phyloP scores from a whole-genome alignment of 2,329 filamentous ascomycete species.

The Atkinsonella texensis region DNA sequence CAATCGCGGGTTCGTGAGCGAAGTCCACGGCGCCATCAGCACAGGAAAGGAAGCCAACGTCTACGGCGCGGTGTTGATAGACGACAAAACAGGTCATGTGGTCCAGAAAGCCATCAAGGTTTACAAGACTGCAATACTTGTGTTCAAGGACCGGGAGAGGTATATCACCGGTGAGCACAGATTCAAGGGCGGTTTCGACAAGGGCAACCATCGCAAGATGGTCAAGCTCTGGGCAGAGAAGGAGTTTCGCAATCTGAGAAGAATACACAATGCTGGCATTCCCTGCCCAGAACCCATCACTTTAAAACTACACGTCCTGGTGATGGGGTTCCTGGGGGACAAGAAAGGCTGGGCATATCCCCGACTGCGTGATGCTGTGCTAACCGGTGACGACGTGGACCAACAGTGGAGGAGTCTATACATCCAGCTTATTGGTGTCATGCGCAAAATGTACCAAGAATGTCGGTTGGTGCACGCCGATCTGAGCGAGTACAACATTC shows the following conservation, averaged over 20 bases:
- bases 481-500: constrained; percentile 94
- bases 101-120: constrained; percentile 88
- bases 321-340: constrained; percentile 89
- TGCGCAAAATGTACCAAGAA: constrained; percentile 86
- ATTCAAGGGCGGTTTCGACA: constrained; percentile 84
- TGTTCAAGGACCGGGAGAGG: constrained; percentile 94
- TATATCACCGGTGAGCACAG: constrained; percentile 93
- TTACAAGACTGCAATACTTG: constrained; percentile 95
- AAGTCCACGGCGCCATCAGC: constrained; percentile 89
- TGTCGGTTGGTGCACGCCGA: constrained; percentile 92
- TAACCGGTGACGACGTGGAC: constrained; percentile 55
- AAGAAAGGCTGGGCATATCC: constrained; percentile 80
- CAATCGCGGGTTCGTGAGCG: constrained; percentile 77
- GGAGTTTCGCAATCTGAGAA: constrained; percentile 85
- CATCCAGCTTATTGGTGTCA: constrained; percentile 70
- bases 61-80: constrained; percentile 69
- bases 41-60: constrained; percentile 98
- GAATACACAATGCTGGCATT: constrained; percentile 74
- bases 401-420: constrained; percentile 70
- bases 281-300: constrained; percentile 82
- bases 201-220: constrained; percentile 91
- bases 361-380: constrained; percentile 72
- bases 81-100: constrained; percentile 38
- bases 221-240: constrained; percentile 99
- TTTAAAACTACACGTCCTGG: constrained; percentile 85